phyloP scores from a whole-genome alignment of 129 eudicot species.

The Flaveria linearis region DNA sequence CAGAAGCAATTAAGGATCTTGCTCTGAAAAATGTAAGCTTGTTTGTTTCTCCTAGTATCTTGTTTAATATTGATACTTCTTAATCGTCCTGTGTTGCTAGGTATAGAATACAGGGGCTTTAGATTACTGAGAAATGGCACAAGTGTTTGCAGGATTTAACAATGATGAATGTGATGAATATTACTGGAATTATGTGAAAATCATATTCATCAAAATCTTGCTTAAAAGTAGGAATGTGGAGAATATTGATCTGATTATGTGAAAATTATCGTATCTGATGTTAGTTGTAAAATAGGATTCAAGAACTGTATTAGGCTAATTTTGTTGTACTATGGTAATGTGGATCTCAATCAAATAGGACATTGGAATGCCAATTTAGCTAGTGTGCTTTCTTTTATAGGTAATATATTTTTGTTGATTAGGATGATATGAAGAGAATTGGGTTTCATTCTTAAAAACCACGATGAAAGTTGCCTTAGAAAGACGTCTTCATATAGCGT shows the following conservation, averaged over 20 bases:
- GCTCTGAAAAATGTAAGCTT: constrained; percentile 58
- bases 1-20: constrained; percentile 78
- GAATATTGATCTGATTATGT: neutral
- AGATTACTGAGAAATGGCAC: neutral
- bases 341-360: neutral
- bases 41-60: neutral
- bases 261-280: neutral
- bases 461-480: neutral
- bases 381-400: neutral
- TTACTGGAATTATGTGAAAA: neutral
- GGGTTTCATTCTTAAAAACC: neutral
- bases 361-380: neutral
- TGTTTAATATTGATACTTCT: neutral
- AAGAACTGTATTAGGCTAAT: neutral
- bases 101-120: constrained; percentile 6
- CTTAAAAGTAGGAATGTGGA: neutral
- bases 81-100: neutral
- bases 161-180: neutral
- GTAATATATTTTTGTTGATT: too few relatives aligned
- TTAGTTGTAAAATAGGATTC: neutral
- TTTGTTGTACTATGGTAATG: neutral
- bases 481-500: neutral
- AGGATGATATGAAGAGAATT: neutral
- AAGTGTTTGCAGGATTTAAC: neutral
- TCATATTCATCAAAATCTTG: neutral